Base-by-base conservation (phyloP, 176 grass and related monocot species). In the Neostapfia colusana region DNA sequence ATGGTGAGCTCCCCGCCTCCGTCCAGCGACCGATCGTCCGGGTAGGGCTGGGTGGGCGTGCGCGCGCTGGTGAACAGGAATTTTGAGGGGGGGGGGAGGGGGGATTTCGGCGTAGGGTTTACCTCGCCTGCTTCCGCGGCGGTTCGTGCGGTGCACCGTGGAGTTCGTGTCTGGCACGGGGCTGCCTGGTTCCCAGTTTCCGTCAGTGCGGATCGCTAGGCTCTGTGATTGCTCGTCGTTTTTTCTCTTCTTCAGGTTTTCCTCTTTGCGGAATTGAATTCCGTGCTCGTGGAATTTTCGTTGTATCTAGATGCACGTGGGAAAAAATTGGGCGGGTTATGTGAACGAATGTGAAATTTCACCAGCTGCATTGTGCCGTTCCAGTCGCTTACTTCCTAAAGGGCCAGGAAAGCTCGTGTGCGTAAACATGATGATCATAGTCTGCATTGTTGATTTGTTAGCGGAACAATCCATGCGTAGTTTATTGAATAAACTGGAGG, bases 21-120 rank as follows among this genome's bases (percentile, higher is more conserved):
- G 40, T 51, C 35, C 42, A 18, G 70, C 63, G 8, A 17, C 63
- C 61, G 49, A 49, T 61, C 83, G 15, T 73, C 20, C 70, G 50
- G 18, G 35, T 17, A 27, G 67, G 10, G 6, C 11, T 44, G 43
- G 63, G 12, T 28, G 12, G 45, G 46, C 2, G 31, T n/a, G n/a
- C 8, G 3, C 31, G n/a, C 8, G 3, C 31, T 26, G 4, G 11
- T 11, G 14, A 14, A 25, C 53, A 37, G 65, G 6, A 18, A 23
- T n/a, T 63, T 51, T 0, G n/a, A 24, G 36, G 67, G n/a, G n/a
- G n/a, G n/a, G n/a, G n/a, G n/a, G n/a, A n/a, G n/a, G n/a, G n/a
- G n/a, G n/a, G n/a, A n/a, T n/a, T n/a, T n/a, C n/a, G n/a, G n/a
- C n/a, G n/a, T n/a, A n/a, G n/a, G n/a, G n/a, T n/a, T 31, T 56